Conservation (phyloP, 495 filamentous ascomycete genomes). For the Recurvomyces mirabilis region DNA sequence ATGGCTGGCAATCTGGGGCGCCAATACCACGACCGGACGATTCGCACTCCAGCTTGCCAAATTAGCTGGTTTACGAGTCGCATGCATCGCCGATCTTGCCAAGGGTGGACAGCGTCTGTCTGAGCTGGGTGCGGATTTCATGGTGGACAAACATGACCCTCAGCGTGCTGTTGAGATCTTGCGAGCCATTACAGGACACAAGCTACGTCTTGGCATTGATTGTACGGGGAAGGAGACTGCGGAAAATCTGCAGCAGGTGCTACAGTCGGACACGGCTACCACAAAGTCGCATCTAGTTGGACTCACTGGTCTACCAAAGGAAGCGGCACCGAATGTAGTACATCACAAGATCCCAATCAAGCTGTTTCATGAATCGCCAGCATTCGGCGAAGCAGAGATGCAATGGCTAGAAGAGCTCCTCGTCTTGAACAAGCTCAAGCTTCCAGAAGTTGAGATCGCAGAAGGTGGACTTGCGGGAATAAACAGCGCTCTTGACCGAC, state of each 20-base stretch:
- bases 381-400: conserved; percentile 45
- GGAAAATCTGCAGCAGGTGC: conserved; percentile 36
- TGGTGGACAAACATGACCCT: conserved; percentile 51
- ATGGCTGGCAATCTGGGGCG: conserved; percentile 62
- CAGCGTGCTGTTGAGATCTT: conserved; percentile 51
- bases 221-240: conserved; percentile 50
- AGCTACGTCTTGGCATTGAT: conserved; percentile 52
- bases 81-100: conserved; percentile 49
- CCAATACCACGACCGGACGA: conserved; percentile 50
- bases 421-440: conserved; percentile 34
- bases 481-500: conserved; percentile 48
- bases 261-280: conserved; percentile 28
- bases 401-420: conserved; percentile 51
- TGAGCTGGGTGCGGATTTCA: conserved; percentile 42
- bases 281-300: conserved; percentile 46
- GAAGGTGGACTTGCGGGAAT: conserved; percentile 49
- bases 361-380: conserved; percentile 49
- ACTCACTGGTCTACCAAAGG: conserved; percentile 50
- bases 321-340: conserved; percentile 33
- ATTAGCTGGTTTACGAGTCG: conserved; percentile 45
- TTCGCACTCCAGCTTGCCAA: conserved; percentile 51
- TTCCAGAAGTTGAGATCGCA: conserved; percentile 48
- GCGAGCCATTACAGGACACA: conserved; percentile 38
- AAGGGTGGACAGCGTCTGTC: conserved; percentile 47
- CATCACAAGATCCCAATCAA: conserved; percentile 59